A percentile compares a stretch with the other conserved stretches of the same genome.
These are phyloP conservation scores for Russula compacta DNA, from an alignment of 768 basidiomycete species.

Conservation along the genomic window DNA sequence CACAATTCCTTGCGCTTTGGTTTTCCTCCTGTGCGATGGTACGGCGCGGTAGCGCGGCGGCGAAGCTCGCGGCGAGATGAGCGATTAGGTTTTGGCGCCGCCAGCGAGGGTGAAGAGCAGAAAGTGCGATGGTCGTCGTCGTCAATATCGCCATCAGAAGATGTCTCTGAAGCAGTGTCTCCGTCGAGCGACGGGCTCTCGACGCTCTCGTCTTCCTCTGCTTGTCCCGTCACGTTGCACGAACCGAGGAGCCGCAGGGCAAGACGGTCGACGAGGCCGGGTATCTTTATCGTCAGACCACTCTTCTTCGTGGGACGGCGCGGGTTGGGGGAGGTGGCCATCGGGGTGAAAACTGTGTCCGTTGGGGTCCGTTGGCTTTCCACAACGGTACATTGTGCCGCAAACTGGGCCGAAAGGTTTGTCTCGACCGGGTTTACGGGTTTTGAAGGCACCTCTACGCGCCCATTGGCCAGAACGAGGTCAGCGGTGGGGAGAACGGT, in stretches of 20 bases:
- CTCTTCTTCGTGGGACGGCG: neutral
- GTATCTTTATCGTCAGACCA: slow-evolving; percentile 7
- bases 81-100: neutral
- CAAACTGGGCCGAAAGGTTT: neutral
- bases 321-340: neutral
- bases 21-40: neutral
- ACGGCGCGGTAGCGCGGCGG: neutral
- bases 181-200: neutral
- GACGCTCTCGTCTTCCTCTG: neutral
- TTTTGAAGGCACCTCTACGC: neutral
- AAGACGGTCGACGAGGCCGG: slow-evolving; percentile 7
- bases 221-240: neutral
- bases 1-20: slow-evolving; percentile 9
- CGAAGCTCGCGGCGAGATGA: slow-evolving; percentile 1
- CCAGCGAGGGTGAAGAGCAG: neutral
- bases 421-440: neutral
- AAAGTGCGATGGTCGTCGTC: neutral
- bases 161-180: slow-evolving; percentile 5
- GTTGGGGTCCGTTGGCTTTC: neutral
- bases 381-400: neutral
- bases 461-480: neutral
- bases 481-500: neutral
- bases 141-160: slow-evolving; percentile 1
- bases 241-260: slow-evolving; percentile 2
- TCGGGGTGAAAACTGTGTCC: neutral